Conservation (phyloP, 768 basidiomycete species). For the Sistotremastrum suecicum region DNA sequence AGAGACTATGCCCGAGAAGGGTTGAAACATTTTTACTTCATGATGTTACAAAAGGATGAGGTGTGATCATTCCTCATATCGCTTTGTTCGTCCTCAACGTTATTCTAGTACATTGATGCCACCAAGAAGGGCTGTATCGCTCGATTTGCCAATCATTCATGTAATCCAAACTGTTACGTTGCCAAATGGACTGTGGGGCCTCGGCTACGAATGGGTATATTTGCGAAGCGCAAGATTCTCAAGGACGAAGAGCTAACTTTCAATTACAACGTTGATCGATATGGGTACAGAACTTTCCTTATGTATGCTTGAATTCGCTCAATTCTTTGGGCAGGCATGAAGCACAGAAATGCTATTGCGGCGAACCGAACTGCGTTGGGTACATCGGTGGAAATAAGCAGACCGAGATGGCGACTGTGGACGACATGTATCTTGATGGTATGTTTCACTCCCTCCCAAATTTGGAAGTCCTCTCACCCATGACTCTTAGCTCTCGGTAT, state of each 20-base stretch:
- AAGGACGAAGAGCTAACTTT: constrained; percentile 88
- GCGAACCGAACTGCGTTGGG: constrained; percentile 89
- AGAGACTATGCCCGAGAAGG: constrained; percentile 85
- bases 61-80: constrained; percentile 26
- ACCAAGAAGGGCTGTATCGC: constrained; percentile 95
- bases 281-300: constrained; percentile 56
- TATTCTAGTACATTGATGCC: constrained; percentile 87
- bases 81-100: not conserved
- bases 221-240: constrained; percentile 68
- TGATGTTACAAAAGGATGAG: constrained; percentile 98
- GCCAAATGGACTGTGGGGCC: constrained; percentile 93
- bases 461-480: not conserved
- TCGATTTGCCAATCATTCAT: constrained; percentile 96
- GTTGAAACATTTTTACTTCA: constrained; percentile 95
- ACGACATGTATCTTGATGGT: constrained; percentile 92
- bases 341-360: constrained; percentile 89
- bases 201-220: constrained; percentile 93
- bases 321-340: constrained; percentile 50
- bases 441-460: constrained; percentile 11
- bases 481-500: constrained; percentile 69
- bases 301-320: not conserved
- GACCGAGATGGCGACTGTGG: constrained; percentile 89
- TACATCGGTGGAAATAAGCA: constrained; percentile 98
- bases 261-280: constrained; percentile 99
- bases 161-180: constrained; percentile 94